Evolutionary conservation across 1,284 basidiomycete species (phyloP).

Genomic region (Erythrobasidium hasegawianum): DNA sequence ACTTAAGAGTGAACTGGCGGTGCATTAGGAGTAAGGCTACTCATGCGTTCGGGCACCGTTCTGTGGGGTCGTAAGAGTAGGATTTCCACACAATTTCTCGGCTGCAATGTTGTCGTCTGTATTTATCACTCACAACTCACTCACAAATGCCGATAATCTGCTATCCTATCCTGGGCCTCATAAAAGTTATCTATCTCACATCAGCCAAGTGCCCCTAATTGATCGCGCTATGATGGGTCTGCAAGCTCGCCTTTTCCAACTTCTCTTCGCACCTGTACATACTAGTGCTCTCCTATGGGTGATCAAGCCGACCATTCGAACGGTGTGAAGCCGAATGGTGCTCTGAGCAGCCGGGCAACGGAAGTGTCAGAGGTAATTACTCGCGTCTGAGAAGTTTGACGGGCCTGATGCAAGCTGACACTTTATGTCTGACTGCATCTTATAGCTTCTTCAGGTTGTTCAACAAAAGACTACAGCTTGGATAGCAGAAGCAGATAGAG

Average conservation of each 20-base stretch:
- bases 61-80: neutral
- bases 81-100: neutral
- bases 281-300: too few species aligned
- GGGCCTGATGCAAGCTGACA: neutral
- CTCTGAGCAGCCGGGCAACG: too few species aligned
- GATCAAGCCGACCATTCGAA: too few species aligned
- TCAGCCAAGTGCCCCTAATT: too few species aligned
- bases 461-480: neutral
- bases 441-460: neutral
- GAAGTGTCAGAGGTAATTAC: neutral
- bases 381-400: neutral
- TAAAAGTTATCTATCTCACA: too few species aligned
- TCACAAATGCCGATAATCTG: too few species aligned
- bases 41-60: neutral
- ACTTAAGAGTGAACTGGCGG: too few species aligned
- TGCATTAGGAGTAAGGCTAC: neutral
- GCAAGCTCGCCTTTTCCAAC: too few species aligned
- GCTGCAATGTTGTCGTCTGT: neutral
- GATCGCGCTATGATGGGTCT: too few species aligned
- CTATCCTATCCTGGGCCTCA: too few species aligned
- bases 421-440: neutral
- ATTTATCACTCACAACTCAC: neutral
- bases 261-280: too few species aligned
- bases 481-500: neutral
- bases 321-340: too few species aligned